Percentiles rank a stretch among this genome's conserved stretches.
Evolutionary conservation across 768 basidiomycete genomes (phyloP).

Genomic region (Kwoniella dejecticola): DNA sequence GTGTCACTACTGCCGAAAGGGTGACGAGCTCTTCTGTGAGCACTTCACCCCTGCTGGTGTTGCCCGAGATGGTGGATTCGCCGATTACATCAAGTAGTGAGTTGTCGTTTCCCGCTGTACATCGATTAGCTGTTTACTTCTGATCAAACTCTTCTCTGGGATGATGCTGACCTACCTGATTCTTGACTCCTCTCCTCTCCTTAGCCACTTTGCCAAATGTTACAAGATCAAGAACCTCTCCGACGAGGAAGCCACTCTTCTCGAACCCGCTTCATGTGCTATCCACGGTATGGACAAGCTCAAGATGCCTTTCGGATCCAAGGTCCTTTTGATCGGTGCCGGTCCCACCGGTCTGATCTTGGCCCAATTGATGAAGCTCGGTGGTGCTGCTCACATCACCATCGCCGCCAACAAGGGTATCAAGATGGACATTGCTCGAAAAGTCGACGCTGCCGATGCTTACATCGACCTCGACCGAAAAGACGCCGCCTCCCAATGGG

Average conservation of each 20-base stretch:
- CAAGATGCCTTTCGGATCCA: slow-evolving; percentile 75
- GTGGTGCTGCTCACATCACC: slow-evolving; percentile 77
- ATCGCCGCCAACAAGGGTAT: slow-evolving; percentile 76
- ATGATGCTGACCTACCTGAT: neutral
- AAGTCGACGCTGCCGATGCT: slow-evolving; percentile 76
- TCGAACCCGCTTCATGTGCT: slow-evolving; percentile 88
- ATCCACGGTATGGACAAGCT: slow-evolving; percentile 90
- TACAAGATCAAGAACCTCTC: slow-evolving; percentile 86
- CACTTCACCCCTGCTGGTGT: slow-evolving; percentile 80
- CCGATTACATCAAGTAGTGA: slow-evolving; percentile 83
- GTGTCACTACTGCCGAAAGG: slow-evolving; percentile 86
- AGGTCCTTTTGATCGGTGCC: slow-evolving; percentile 83
- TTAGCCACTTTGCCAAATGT: slow-evolving; percentile 70
- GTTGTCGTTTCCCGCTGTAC: slow-evolving; percentile 40
- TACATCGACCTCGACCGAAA: slow-evolving; percentile 81
- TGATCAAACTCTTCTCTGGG: neutral
- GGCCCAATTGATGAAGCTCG: slow-evolving; percentile 80
- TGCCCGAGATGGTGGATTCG: slow-evolving; percentile 80
- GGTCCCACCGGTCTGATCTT: slow-evolving; percentile 90
- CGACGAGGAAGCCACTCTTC: slow-evolving; percentile 81
- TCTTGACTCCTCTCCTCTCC: neutral
- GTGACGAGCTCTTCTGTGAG: slow-evolving; percentile 79
- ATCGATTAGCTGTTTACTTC: neutral
- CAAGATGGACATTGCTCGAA: slow-evolving; percentile 82
- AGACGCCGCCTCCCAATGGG: slow-evolving; percentile 76